A percentile compares a stretch with the other conserved stretches of the same genome.
phyloP scores from a whole-genome alignment of 345 rosid genomes.

The Pugionium dolabratum region DNA sequence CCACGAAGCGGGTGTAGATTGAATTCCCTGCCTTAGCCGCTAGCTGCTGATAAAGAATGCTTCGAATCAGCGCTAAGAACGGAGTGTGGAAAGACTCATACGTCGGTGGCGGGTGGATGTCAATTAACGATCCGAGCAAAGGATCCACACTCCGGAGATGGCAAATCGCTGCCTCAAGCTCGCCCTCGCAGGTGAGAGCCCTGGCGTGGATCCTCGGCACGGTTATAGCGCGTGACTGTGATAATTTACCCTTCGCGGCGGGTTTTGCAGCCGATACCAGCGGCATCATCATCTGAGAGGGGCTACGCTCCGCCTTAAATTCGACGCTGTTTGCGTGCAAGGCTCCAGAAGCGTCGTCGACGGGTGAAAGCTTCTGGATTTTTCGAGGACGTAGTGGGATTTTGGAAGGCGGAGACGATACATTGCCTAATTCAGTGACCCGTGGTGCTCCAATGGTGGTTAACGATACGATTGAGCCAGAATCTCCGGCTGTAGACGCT shows the following conservation, averaged over 20 bases:
- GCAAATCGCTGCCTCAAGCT: constrained; percentile 70
- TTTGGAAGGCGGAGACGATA: constrained; percentile 69
- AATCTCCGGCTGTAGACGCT: constrained; percentile 30
- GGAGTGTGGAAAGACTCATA: constrained; percentile 82
- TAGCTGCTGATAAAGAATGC: constrained; percentile 89
- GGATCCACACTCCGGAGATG: constrained; percentile 85
- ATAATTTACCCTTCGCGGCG: constrained; percentile 25
- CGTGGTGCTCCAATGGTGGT: constrained; percentile 34
- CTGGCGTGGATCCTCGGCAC: constrained; percentile 58
- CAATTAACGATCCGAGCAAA: constrained; percentile 62
- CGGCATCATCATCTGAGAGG: constrained; percentile 34
- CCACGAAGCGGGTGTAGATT: constrained; percentile 83
- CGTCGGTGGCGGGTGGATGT: constrained; percentile 64
- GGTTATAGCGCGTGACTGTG: constrained; percentile 47
- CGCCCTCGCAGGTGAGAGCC: constrained; percentile 82
- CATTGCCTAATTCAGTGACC: constrained; percentile 42
- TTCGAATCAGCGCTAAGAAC: constrained; percentile 79
- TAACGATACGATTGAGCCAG: constrained; percentile 33
- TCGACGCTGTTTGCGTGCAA: constrained; percentile 14
- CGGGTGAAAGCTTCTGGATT: constrained; percentile 74
- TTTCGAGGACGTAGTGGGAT: constrained; percentile 93
- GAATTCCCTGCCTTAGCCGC: constrained; percentile 88
- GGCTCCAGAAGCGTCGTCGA: constrained; percentile 29
- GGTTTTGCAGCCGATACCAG: constrained; percentile 39
- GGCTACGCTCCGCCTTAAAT: constrained; percentile 31